Evolutionary conservation across 2,329 filamentous ascomycete genomes (phyloP).

Genomic region (Beauveria sp.): DNA sequence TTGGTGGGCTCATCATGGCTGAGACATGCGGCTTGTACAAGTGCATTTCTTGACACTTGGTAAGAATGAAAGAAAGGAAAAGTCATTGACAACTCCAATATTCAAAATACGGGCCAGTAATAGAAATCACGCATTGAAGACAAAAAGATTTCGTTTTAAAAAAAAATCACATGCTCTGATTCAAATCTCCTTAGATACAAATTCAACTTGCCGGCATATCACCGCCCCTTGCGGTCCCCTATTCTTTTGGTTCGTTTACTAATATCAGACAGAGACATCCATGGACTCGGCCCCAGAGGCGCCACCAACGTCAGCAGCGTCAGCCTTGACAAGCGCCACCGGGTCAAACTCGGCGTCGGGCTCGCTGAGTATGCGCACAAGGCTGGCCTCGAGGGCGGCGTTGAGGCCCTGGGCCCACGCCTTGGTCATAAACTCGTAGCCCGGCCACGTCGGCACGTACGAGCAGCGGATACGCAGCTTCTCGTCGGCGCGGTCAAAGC

Average conservation of each 20-base stretch:
- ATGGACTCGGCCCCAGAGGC: not conserved
- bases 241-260: not conserved
- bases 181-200: not conserved
- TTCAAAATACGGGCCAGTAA: not conserved
- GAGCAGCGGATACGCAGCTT: conserved; percentile 9
- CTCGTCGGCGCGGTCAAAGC: not conserved
- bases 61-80: not conserved
- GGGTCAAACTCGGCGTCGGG: conserved; percentile 10
- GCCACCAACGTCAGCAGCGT: not conserved
- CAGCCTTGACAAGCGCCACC: not conserved
- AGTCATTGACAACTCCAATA: not conserved
- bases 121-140: not conserved
- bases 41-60: not conserved
- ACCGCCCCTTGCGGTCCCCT: not conserved
- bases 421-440: conserved; percentile 10
- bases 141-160: not conserved
- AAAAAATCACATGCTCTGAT: not conserved
- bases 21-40: not conserved
- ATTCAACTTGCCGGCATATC: not conserved
- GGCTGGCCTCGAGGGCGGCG: conserved; percentile 6
- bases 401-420: conserved; percentile 9
- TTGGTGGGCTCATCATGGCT: not conserved
- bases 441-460: conserved; percentile 4
- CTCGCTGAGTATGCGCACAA: conserved; percentile 6
- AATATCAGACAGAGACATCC: not conserved